Evolutionary conservation across 208 protist genomes (phyloP).

Genomic region (Leishmania amazonensis): DNA sequence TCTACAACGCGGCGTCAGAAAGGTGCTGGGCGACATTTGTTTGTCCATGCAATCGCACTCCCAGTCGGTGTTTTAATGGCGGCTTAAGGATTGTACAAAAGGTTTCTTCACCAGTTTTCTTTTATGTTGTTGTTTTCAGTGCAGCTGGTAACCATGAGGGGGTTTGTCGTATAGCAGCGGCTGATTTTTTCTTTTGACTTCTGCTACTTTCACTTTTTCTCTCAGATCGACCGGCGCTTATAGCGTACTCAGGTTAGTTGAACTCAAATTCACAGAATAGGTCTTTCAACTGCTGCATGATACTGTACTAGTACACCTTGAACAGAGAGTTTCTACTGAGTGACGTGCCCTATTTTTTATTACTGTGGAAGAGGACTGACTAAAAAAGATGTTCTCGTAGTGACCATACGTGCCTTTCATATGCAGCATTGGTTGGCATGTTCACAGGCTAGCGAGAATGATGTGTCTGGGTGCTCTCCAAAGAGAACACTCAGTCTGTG

Average conservation of each 20-base stretch:
- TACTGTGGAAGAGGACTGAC: neutral
- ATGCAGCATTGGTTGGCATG: neutral
- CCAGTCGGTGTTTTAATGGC: neutral
- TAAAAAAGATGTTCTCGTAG: neutral
- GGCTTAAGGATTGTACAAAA: neutral
- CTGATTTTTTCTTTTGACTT: neutral
- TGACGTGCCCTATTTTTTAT: neutral
- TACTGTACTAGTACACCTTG: neutral
- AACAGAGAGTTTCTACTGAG: neutral
- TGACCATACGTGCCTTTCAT: neutral
- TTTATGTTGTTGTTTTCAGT: neutral
- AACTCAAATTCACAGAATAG: neutral
- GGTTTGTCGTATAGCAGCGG: neutral
- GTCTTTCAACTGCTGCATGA: neutral
- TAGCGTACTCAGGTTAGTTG: neutral
- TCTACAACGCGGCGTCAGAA: neutral
- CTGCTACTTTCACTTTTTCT: neutral
- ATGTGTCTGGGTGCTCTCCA: neutral
- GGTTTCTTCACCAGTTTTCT: neutral
- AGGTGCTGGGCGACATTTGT: neutral
- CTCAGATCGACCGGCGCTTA: too few species aligned
- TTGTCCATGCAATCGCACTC: neutral
- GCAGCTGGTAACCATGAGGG: too few species aligned
- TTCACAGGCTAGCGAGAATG: neutral
- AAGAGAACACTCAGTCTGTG: too few species aligned